These are phyloP conservation scores for Elaeis guineensis DNA, from an alignment of 176 grass and related monocot species.

Conservation along the genomic window DNA sequence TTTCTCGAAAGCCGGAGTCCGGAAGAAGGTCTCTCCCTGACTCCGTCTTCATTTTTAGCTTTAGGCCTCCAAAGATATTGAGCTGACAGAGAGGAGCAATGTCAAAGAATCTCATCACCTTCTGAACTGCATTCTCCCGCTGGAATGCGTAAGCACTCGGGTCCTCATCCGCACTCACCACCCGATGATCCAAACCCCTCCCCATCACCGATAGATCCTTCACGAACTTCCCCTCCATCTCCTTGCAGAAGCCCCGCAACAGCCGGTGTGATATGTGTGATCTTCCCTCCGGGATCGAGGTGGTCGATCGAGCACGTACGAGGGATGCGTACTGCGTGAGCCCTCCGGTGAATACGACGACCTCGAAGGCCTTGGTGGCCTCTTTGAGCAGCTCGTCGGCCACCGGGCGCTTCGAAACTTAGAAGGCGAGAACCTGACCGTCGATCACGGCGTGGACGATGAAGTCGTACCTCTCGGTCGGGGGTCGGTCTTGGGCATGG, in stretches of 20 bases:
- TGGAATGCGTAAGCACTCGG: conserved; percentile 61
- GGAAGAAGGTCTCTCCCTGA: too few species aligned
- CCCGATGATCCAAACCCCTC: conserved; percentile 30
- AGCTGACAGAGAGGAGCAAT: conserved; percentile 13
- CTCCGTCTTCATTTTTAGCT: too few species aligned
- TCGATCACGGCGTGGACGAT: conserved; percentile 57
- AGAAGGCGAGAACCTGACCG: conserved; percentile 55
- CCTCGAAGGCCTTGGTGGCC: conserved; percentile 40
- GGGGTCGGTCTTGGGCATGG: conserved; percentile 66
- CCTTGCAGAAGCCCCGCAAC: conserved; percentile 40
- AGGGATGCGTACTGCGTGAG: conserved; percentile 64
- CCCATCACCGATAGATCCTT: conserved; percentile 69
- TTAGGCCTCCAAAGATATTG: too few species aligned
- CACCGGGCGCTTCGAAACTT: conserved; percentile 59
- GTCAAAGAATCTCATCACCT: conserved; percentile 49
- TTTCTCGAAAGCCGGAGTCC: too few species aligned
- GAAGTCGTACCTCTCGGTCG: conserved; percentile 49
- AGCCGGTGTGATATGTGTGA: conserved; percentile 66
- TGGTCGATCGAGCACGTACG: conserved; percentile 61
- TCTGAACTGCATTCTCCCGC: conserved; percentile 69
- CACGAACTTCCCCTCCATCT: conserved; percentile 66
- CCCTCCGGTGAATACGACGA: conserved; percentile 68
- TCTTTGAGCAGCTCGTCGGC: conserved; percentile 48
- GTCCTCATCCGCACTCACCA: conserved; percentile 83
- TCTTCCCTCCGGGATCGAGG: conserved; percentile 38